Evolutionary conservation across 2,329 filamentous ascomycete genomes (phyloP).

Genomic region (Lasiodiplodia theobromae): DNA sequence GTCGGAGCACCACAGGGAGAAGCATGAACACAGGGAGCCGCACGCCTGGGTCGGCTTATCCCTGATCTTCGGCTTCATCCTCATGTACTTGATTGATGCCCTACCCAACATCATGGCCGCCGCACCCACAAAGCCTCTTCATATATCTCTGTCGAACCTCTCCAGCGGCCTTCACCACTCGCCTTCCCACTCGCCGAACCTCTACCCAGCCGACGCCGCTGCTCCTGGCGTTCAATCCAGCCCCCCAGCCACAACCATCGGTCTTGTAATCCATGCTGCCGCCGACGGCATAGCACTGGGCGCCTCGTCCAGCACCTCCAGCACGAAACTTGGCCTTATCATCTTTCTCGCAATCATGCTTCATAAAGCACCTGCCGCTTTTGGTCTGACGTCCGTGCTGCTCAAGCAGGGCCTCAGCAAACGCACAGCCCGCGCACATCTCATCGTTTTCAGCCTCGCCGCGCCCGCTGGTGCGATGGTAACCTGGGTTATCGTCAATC

Average conservation of each 20-base stretch:
- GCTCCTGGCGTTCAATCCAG: slow-evolving; percentile 44
- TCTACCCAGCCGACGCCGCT: slow-evolving; percentile 38
- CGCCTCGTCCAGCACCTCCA: slow-evolving; percentile 71
- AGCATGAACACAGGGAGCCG: slow-evolving; percentile 58
- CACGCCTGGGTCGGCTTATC: slow-evolving; percentile 87
- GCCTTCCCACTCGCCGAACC: slow-evolving; percentile 38
- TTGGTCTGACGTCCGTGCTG: slow-evolving; percentile 88
- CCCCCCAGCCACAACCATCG: slow-evolving; percentile 70
- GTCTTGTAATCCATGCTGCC: slow-evolving; percentile 93
- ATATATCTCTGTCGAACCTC: slow-evolving; percentile 88
- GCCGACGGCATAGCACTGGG: slow-evolving; percentile 96
- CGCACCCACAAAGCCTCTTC: slow-evolving; percentile 73
- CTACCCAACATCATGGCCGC: slow-evolving; percentile 43
- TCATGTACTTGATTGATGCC: slow-evolving; percentile 93
- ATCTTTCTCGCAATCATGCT: slow-evolving; percentile 97
- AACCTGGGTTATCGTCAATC: slow-evolving; percentile 80
- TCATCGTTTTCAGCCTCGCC: slow-evolving; percentile 90
- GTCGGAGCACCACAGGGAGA: slow-evolving; percentile 49
- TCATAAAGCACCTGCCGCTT: slow-evolving; percentile 95
- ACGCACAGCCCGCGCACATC: slow-evolving; percentile 80
- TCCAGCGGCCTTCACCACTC: slow-evolving; percentile 58
- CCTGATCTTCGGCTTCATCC: slow-evolving; percentile 84
- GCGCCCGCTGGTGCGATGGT: slow-evolving; percentile 84
- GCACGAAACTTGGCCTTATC: slow-evolving; percentile 78
- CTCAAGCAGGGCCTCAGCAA: slow-evolving; percentile 92